Conservation (phyloP, 371 early-diverging fungal species). For the Mucor indicus region DNA sequence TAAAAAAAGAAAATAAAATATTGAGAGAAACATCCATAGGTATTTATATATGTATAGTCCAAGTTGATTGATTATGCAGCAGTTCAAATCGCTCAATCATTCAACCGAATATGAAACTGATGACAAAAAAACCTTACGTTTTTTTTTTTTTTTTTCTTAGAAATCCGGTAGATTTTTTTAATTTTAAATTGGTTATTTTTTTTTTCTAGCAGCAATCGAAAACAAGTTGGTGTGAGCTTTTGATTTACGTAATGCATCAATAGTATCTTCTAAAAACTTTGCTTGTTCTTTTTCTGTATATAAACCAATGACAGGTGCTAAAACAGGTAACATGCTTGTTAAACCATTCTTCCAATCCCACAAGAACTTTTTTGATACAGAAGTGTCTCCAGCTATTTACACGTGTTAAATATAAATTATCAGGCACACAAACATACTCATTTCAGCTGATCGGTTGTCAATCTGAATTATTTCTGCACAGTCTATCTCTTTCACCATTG, state of each 20-base stretch:
- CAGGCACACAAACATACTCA: conserved; percentile 14
- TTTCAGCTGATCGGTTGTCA: conserved; percentile 14
- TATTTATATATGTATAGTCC: too few species aligned
- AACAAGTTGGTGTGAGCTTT: conserved; percentile 8
- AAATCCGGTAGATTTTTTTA: too few species aligned
- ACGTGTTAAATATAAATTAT: neutral
- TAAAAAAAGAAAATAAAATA: too few species aligned
- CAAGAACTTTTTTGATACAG: conserved; percentile 17
- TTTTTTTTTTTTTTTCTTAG: too few species aligned
- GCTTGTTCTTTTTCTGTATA: neutral
- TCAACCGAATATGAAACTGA: too few species aligned
- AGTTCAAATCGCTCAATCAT: too few species aligned
- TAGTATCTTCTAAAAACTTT: neutral
- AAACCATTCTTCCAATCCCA: conserved; percentile 21
- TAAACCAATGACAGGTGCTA: conserved; percentile 14
- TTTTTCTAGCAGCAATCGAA: conserved; percentile 11
- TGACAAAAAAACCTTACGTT: too few species aligned
- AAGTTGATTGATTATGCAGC: too few species aligned
- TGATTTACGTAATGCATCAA: neutral
- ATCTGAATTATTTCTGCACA: conserved; percentile 11
- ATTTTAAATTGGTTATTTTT: too few species aligned
- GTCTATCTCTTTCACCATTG: conserved; percentile 5
- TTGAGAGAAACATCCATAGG: too few species aligned
- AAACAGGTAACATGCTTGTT: conserved; percentile 10
- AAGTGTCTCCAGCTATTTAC: conserved; percentile 7